Evolutionary conservation across 768 basidiomycete genomes (phyloP), one percentile per base, ranked within the genome.

Genomic region (Sarcodon sp.): DNA sequence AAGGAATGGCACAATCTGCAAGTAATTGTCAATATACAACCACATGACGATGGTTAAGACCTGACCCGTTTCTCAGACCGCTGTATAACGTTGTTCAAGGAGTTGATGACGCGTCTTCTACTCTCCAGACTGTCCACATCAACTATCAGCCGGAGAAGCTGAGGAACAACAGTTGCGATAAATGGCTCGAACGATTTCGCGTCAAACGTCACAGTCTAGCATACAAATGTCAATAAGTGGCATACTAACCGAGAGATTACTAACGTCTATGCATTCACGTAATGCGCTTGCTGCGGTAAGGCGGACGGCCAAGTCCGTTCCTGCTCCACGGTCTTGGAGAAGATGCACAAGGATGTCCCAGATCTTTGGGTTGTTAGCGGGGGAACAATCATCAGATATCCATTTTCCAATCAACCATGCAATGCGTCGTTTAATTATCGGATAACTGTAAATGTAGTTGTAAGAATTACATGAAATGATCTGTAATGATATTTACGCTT

Each of bases 361-460:
- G 31, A 92, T 67, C 47, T 71, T 65, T 2, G 76, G 67, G 51
- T 83, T 77, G 43, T 76, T 76, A 1, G 78, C 70, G 11, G 73
- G 67, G 15, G 73, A 63, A 52, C 79, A 79, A 49, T 75, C 72
- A 43, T 90, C 84, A 11, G 77, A 69, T 33, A 90, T 72, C 86
- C 89, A 91, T 70, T 82, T 85, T 21, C 93, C 92, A 43, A 97
- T 75, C 4, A 97, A 68, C 91, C 92, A 96, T 1, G 93, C 91
- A 53, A 97, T 85, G 33, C 93, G 77, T n/a, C 91, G 78, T 62
- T 97, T 94, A 51, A 98, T 77, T 47, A 98, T 86, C 0, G 87
- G 85, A 59, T 85, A 90, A 49, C 92, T 94, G 49, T 31, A 37
- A 8, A 36, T 35, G 33, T 33, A 31, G 6, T n/a, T n/a, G 13